phyloP scores from a whole-genome alignment of 768 basidiomycete genomes.

The Flagelloscypha sp. region DNA sequence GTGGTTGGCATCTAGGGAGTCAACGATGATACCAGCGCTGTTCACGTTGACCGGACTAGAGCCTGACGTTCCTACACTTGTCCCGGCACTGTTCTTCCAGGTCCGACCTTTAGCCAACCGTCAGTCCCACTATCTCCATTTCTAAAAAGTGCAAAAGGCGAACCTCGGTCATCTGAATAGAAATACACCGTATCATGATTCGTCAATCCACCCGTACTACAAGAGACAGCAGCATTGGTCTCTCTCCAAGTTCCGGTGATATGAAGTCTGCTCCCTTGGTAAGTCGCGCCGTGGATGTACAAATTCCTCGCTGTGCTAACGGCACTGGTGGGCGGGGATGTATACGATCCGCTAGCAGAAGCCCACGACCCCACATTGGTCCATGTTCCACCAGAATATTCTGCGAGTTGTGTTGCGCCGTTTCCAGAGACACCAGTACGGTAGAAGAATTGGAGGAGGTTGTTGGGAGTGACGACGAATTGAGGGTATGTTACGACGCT shows the following conservation, averaged over 20 bases:
- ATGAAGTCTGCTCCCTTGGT: constrained; percentile 27
- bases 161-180: constrained; percentile 39
- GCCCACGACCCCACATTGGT: constrained; percentile 40
- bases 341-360: constrained; percentile 33
- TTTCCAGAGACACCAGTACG: constrained; percentile 40
- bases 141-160: constrained; percentile 2
- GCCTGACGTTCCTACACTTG: constrained; percentile 30
- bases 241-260: constrained; percentile 43
- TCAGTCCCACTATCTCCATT: constrained; percentile 1
- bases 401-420: constrained; percentile 38
- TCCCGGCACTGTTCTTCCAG: constrained; percentile 36
- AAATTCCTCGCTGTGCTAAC: constrained; percentile 34
- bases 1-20: constrained; percentile 37
- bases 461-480: constrained; percentile 38
- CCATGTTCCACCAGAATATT: constrained; percentile 34
- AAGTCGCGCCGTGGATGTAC: constrained; percentile 42
- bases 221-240: constrained; percentile 32
- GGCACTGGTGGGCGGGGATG: constrained; percentile 31
- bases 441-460: constrained; percentile 40
- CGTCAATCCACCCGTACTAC: constrained; percentile 34
- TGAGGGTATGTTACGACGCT: constrained; percentile 39
- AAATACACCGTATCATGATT: constrained; percentile 42
- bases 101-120: constrained; percentile 26
- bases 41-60: constrained; percentile 35
- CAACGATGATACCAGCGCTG: constrained; percentile 34